phyloP scores from a whole-genome alignment of 805 yeast genomes.

The Kluyveromyces aestuarii region DNA sequence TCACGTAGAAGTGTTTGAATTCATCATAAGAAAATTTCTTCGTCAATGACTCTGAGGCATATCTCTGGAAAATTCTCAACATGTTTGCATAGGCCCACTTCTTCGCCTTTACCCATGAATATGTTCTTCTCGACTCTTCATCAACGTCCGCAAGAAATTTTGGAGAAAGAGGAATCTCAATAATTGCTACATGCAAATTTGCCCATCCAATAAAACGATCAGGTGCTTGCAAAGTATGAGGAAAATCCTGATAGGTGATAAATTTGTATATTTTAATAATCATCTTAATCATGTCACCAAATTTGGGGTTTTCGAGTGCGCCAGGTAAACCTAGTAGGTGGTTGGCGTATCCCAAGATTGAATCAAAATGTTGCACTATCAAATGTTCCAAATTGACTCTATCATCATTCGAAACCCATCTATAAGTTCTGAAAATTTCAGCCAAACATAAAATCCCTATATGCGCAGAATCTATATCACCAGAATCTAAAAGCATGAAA shows the following conservation, averaged over 20 bases:
- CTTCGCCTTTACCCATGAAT: constrained; percentile 65
- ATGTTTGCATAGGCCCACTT: constrained; percentile 87
- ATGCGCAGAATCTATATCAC: constrained; percentile 37
- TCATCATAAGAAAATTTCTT: constrained; percentile 47
- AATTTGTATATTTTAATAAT: constrained; percentile 72
- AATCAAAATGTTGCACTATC: constrained; percentile 52
- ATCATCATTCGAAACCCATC: constrained; percentile 57
- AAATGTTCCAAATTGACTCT: constrained; percentile 47
- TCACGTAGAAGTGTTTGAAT: constrained; percentile 47
- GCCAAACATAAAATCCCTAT: constrained; percentile 64
- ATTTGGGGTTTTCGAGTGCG: constrained; percentile 27
- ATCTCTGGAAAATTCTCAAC: constrained; percentile 60
- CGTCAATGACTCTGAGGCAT: constrained; percentile 43
- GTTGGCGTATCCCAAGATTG: constrained; percentile 56
- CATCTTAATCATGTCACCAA: constrained; percentile 67
- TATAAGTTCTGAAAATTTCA: constrained; percentile 59
- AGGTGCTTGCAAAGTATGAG: constrained; percentile 48
- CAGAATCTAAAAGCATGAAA: constrained; percentile 34
- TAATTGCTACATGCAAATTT: constrained; percentile 60
- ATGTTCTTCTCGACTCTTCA: constrained; percentile 44
- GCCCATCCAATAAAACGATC: constrained; percentile 60
- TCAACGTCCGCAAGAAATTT: constrained; percentile 33
- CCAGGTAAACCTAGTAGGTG: constrained; percentile 33
- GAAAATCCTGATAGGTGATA: constrained; percentile 63
- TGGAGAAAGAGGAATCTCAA: constrained; percentile 41